Evolutionary conservation across 2,329 filamentous ascomycete genomes (phyloP).

Genomic region (Aspergillus sp.): DNA sequence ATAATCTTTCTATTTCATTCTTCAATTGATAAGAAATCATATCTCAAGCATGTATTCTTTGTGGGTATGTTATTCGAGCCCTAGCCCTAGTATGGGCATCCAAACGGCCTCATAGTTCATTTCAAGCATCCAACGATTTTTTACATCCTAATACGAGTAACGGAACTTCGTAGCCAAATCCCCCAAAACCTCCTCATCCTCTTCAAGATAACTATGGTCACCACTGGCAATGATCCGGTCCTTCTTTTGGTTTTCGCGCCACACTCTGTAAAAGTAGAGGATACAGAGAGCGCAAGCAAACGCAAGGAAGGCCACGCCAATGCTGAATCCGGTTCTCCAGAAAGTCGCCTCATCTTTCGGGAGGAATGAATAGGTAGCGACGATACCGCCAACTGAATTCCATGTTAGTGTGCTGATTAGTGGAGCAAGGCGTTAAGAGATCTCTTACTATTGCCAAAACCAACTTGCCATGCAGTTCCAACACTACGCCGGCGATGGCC

Average conservation of each 20-base stretch:
- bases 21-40: neutral
- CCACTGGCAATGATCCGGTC: conserved; percentile 29
- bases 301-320: conserved; percentile 72
- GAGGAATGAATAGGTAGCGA: conserved; percentile 71
- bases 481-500: conserved; percentile 71
- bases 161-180: conserved; percentile 44
- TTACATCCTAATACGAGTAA: conserved; percentile 34
- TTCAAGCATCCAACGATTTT: neutral
- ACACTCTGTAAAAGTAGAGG: conserved; percentile 37
- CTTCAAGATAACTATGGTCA: conserved; percentile 22
- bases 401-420: conserved; percentile 7
- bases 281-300: conserved; percentile 59
- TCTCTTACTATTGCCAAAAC: conserved; percentile 64
- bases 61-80: conserved; percentile 8
- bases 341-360: conserved; percentile 61
- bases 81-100: conserved; percentile 14
- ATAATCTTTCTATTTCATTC: neutral
- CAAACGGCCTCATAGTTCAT: neutral
- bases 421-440: neutral
- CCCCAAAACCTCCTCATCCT: conserved; percentile 38
- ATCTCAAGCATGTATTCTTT: conserved; percentile 1
- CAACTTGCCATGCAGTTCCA: conserved; percentile 74
- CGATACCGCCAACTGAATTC: conserved; percentile 66
- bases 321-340: conserved; percentile 72
- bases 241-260: conserved; percentile 43